A percentile compares a stretch with the other conserved stretches of the same genome.
phyloP scores from a whole-genome alignment of 805 yeast species.

The Saccharomycopsis oosterbeekiorum region DNA sequence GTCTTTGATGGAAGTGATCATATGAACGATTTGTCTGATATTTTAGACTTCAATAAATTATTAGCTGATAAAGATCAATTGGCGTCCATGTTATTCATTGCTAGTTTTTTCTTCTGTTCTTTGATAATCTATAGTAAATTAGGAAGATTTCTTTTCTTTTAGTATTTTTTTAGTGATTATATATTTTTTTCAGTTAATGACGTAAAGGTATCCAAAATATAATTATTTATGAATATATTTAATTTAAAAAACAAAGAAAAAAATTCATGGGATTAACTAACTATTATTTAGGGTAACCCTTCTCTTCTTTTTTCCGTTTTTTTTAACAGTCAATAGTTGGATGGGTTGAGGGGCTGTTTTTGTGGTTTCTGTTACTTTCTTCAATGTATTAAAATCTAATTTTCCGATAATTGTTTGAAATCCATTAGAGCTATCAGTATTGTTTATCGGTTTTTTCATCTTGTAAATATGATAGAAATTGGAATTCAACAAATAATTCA shows the following conservation, averaged over 20 bases:
- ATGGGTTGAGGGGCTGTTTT: not conserved
- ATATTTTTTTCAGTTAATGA: not conserved
- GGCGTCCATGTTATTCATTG: constrained; percentile 44
- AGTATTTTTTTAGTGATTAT: constrained; percentile 21
- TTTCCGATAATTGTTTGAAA: constrained; percentile 4
- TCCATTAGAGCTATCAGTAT: not conserved
- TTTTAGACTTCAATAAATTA: not conserved
- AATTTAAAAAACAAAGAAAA: not conserved
- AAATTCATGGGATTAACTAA: not conserved
- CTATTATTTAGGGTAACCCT: not conserved
- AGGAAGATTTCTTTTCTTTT: constrained; percentile 42
- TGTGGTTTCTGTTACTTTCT: not conserved
- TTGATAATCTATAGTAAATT: constrained; percentile 58
- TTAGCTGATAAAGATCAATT: constrained; percentile 5
- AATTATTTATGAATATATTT: not conserved
- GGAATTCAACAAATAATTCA: constrained; percentile 24
- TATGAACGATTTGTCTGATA: not conserved
- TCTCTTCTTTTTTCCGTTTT: not conserved
- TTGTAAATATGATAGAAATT: constrained; percentile 1
- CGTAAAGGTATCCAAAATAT: not conserved
- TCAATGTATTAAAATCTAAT: constrained; percentile 1
- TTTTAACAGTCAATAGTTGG: not conserved
- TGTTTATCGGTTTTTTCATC: not conserved
- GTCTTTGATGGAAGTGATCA: constrained; percentile 14
- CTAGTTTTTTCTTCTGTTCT: constrained; percentile 58